Evolutionary conservation across 805 yeast species (phyloP).

Genomic region (Maudiozyma saulgeensis): DNA sequence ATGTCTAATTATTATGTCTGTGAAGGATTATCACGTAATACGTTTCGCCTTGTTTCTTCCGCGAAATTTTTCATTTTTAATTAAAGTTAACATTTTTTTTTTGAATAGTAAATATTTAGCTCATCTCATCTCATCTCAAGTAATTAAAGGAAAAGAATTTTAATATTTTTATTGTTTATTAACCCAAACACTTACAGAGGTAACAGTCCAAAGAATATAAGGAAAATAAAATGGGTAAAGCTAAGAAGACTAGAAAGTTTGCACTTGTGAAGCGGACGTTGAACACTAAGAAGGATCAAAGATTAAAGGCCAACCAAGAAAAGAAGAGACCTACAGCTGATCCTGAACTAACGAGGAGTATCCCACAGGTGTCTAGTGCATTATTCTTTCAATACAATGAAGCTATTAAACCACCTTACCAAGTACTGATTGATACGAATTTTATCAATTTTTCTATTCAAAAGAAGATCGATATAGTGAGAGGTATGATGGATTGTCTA

Average conservation of each 20-base stretch:
- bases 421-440: slow-evolving; percentile 90
- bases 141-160: not conserved
- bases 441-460: slow-evolving; percentile 94
- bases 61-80: no score
- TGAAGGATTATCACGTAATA: no score
- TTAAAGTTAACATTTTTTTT: no score
- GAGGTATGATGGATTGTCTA: slow-evolving; percentile 93
- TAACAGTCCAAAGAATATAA: no score
- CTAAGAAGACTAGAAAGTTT: slow-evolving; percentile 92
- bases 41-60: no score
- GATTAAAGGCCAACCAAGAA: slow-evolving; percentile 38
- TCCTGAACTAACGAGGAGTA: slow-evolving; percentile 61
- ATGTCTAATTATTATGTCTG: no score
- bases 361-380: slow-evolving; percentile 94
- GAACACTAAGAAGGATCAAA: slow-evolving; percentile 55
- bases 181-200: no score
- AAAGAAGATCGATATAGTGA: slow-evolving; percentile 87
- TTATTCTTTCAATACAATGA: slow-evolving; percentile 88
- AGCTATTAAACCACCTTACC: slow-evolving; percentile 97
- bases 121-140: slow-evolving; percentile 1
- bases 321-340: slow-evolving; percentile 43
- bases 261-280: slow-evolving; percentile 83
- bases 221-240: slow-evolving; percentile 68
- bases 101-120: not conserved
- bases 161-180: no score